Evolutionary conservation across 805 yeast species (phyloP).

Genomic region (Wickerhamiella australiensis): DNA sequence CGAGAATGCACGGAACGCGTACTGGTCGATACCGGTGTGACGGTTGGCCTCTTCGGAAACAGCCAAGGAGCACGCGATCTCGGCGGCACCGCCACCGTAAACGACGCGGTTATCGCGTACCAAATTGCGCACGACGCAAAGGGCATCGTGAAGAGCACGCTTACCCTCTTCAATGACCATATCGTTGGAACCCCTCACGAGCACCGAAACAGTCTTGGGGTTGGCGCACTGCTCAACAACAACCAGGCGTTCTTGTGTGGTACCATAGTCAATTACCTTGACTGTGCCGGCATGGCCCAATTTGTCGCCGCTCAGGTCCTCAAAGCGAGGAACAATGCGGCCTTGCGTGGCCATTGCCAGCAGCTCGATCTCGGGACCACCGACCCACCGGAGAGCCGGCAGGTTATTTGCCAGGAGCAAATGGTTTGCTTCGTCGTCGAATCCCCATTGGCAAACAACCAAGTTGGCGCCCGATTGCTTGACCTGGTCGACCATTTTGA

Average conservation of each 20-base stretch:
- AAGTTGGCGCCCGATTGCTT: conserved; percentile 88
- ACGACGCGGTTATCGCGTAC: conserved; percentile 86
- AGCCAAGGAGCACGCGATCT: conserved; percentile 82
- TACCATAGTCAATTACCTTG: conserved; percentile 85
- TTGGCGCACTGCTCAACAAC: conserved; percentile 84
- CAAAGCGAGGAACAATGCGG: conserved; percentile 92
- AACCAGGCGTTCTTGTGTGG: conserved; percentile 91
- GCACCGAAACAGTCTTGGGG: conserved; percentile 80
- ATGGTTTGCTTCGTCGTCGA: conserved; percentile 97
- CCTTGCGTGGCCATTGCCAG: conserved; percentile 97
- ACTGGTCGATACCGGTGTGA: conserved; percentile 92
- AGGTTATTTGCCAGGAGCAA: conserved; percentile 72
- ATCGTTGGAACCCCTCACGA: conserved; percentile 89
- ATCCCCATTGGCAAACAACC: conserved; percentile 99
- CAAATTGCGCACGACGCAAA: conserved; percentile 94
- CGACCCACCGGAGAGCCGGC: conserved; percentile 98
- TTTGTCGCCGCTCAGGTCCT: conserved; percentile 70
- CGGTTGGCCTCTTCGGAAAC: conserved; percentile 85
- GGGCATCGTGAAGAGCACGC: conserved; percentile 90
- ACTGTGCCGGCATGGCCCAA: conserved; percentile 81
- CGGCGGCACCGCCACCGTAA: conserved; percentile 99
- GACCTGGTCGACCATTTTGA: conserved; percentile 77
- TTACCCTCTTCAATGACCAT: conserved; percentile 97
- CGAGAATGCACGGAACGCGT: conserved; percentile 92
- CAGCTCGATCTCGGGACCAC: conserved; percentile 90